phyloP scores from a whole-genome alignment of 2,329 filamentous ascomycete species.

The Alternaria viburni region DNA sequence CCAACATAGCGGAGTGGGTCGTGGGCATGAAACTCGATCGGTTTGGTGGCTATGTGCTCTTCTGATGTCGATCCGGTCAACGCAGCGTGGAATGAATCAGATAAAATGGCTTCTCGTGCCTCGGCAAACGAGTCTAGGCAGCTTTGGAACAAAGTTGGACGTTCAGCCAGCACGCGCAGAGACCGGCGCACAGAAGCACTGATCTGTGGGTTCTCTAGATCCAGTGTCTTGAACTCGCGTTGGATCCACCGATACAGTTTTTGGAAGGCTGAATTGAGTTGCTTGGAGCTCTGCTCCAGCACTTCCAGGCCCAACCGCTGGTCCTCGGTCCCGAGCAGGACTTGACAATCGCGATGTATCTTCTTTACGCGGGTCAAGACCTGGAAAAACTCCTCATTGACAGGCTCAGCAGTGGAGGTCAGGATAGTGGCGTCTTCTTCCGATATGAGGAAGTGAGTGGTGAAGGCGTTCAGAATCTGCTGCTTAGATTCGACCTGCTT shows the following conservation, averaged over 20 bases:
- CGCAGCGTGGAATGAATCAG: slow-evolving; percentile 87
- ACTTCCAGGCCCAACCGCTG: slow-evolving; percentile 87
- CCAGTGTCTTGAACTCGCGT: slow-evolving; percentile 87
- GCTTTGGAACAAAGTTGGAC: slow-evolving; percentile 88
- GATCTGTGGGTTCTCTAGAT: slow-evolving; percentile 93
- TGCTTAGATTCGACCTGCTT: slow-evolving; percentile 80
- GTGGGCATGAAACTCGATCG: slow-evolving; percentile 92
- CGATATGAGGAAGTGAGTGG: slow-evolving; percentile 80
- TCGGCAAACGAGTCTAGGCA: slow-evolving; percentile 94
- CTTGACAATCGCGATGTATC: slow-evolving; percentile 86
- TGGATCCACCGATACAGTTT: slow-evolving; percentile 97
- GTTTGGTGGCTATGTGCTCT: slow-evolving; percentile 69
- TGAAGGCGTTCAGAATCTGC: slow-evolving; percentile 77
- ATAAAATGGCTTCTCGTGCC: slow-evolving; percentile 82
- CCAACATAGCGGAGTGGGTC: slow-evolving; percentile 90
- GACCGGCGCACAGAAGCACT: slow-evolving; percentile 82
- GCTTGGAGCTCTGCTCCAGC: slow-evolving; percentile 87
- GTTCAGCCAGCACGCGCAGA: slow-evolving; percentile 84
- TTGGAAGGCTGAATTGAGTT: slow-evolving; percentile 88
- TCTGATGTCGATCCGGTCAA: slow-evolving; percentile 74
- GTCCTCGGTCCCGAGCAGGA: slow-evolving; percentile 87
- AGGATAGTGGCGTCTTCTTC: slow-evolving; percentile 79
- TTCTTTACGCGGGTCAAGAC: slow-evolving; percentile 80
- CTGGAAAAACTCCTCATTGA: slow-evolving; percentile 84
- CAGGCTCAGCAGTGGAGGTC: slow-evolving; percentile 78